Evolutionary conservation across 2,329 filamentous ascomycete species (phyloP).

Genomic region (Colletotrichum australisinense): DNA sequence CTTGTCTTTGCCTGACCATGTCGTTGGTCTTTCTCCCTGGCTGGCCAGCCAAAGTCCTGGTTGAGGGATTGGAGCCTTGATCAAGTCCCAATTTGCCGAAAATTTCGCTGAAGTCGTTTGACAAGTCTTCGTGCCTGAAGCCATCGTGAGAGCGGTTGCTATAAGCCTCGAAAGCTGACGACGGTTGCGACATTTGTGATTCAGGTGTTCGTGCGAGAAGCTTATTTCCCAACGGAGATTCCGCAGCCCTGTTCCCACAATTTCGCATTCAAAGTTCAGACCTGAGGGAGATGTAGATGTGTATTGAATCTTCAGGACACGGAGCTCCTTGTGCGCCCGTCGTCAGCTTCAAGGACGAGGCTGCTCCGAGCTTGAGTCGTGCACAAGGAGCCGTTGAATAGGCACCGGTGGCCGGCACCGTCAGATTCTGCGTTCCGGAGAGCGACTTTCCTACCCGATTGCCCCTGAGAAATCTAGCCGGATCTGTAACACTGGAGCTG

Average conservation of each 20-base stretch:
- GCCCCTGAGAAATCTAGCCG: neutral
- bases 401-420: neutral
- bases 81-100: neutral
- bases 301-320: conserved; percentile 10
- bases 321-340: neutral
- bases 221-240: neutral
- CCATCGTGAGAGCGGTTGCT: neutral
- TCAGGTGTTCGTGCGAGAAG: neutral
- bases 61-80: neutral
- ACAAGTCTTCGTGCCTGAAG: neutral
- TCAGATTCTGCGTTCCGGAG: neutral
- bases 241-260: neutral
- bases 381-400: neutral
- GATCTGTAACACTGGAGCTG: conserved; percentile 9
- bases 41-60: neutral
- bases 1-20: neutral
- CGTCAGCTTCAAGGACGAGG: neutral
- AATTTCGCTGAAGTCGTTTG: neutral
- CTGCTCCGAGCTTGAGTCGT: neutral
- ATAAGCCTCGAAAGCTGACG: neutral
- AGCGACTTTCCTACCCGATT: neutral
- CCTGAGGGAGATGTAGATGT: conserved; percentile 2
- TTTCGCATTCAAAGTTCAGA: conserved; percentile 18
- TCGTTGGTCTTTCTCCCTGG: neutral
- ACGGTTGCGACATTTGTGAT: neutral